Base-by-base conservation (phyloP, 148 eudicot species). In the Cornus florida region DNA sequence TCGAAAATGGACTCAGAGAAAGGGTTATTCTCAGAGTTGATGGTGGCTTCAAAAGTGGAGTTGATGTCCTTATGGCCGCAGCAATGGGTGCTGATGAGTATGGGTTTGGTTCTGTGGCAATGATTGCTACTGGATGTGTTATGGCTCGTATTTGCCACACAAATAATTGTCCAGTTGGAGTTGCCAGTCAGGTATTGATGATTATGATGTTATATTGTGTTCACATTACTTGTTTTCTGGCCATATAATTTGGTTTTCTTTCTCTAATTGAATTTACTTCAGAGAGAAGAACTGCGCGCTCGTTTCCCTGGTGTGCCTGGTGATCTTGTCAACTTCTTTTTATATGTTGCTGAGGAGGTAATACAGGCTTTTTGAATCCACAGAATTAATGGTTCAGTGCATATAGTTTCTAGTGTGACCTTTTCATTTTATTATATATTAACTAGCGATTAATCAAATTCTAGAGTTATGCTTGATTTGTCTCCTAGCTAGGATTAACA, bases 141-240 rank as follows among this genome's bases (percentile, higher is more conserved):
- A 96, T 96, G 99, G 99, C 99, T 82, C 95, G 99, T 73, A 96
- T 96, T 69, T 96, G 99, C 90, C 99, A 96, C 83, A 96, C 99
- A 24, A 96, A 96, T 78, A 96, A 96, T 84, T 96, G 99, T 82
- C 99, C 99, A 69, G 99, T 96, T 88, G 99, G 99, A 86, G 99
- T 94, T 83, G 99, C 99, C 67, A 96, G 99, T 85, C 99, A 96
- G 98, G 99, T 82, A 22, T 2, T 33, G 23, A 50, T 38, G n/a
- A 38, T 76, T 28, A 67, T 10, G 13, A 56, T 38, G 43, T 11
- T 43, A 23, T 39, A 41, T 76, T 67, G 39, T 66, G 41, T 62
- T 33, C 48, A 24, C 46, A 64, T 23, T 74, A 23, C 12, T 65
- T 23, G 23, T 6, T 16, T 20, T 6, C 46, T 59, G 28, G 19